A percentile compares a stretch with the other conserved stretches of the same genome.
phyloP scores from a whole-genome alignment of 2,329 filamentous ascomycete species.

The Aspergillus sp. region DNA sequence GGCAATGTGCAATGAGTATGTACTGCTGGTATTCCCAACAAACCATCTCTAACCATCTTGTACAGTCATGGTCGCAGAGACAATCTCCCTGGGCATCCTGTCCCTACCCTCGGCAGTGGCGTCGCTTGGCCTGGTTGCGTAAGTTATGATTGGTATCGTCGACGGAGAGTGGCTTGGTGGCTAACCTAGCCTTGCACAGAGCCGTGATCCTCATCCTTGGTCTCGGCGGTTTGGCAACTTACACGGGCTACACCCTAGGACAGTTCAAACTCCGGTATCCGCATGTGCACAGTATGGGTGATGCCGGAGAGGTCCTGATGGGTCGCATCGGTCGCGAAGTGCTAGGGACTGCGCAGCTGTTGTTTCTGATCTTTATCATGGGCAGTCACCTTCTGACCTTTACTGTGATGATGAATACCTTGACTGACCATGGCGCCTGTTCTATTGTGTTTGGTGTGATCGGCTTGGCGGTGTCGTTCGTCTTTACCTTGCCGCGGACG shows the following conservation, averaged over 20 bases:
- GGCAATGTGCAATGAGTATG: constrained; percentile 40
- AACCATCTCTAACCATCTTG: neutral
- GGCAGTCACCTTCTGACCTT: constrained; percentile 71
- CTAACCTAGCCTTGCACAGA: constrained; percentile 22
- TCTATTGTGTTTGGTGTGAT: constrained; percentile 65
- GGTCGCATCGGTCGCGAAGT: constrained; percentile 65
- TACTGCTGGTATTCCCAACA: neutral
- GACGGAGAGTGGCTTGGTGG: neutral
- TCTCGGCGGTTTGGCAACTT: constrained; percentile 58
- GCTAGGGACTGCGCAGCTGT: constrained; percentile 60
- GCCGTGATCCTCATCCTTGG: constrained; percentile 57
- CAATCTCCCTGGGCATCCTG: constrained; percentile 60
- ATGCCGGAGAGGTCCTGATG: constrained; percentile 64
- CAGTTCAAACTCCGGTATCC: constrained; percentile 61
- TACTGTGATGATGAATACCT: constrained; percentile 65
- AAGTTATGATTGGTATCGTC: neutral
- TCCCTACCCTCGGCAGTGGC: constrained; percentile 58
- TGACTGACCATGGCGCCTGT: constrained; percentile 63
- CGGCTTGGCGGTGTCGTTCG: constrained; percentile 59
- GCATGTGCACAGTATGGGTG: constrained; percentile 65
- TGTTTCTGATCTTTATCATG: constrained; percentile 69
- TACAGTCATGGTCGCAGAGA: constrained; percentile 60
- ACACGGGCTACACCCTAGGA: constrained; percentile 62
- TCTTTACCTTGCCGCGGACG: constrained; percentile 63
- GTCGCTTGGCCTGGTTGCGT: constrained; percentile 56